Evolutionary conservation across 2,329 filamentous ascomycete species (phyloP).

Genomic region (Fusarium burgessii): DNA sequence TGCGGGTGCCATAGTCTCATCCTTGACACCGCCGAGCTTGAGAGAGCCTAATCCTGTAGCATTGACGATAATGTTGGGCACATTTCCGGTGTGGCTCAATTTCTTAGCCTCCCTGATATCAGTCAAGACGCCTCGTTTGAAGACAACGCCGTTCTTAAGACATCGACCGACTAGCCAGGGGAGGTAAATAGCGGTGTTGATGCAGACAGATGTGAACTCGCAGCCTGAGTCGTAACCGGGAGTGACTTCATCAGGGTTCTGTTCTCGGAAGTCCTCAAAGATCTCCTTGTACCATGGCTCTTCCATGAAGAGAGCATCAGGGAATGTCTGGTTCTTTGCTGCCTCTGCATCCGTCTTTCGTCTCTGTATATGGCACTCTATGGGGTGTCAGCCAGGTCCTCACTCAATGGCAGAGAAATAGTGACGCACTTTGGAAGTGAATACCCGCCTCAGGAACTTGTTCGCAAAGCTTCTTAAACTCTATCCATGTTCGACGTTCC

Average conservation of each 20-base stretch:
- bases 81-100: conserved; percentile 63
- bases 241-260: conserved; percentile 70
- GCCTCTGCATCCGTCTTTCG: conserved; percentile 71
- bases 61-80: conserved; percentile 82
- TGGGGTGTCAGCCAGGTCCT: conserved; percentile 10
- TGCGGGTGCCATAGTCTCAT: conserved; percentile 77
- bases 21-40: conserved; percentile 84
- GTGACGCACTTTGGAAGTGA: conserved; percentile 74
- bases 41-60: conserved; percentile 83
- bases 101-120: conserved; percentile 77
- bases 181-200: conserved; percentile 90
- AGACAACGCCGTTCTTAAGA: conserved; percentile 75
- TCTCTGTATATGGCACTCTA: conserved; percentile 63
- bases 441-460: conserved; percentile 82
- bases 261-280: conserved; percentile 75
- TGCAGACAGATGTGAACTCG: conserved; percentile 86
- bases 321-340: conserved; percentile 54
- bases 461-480: conserved; percentile 68
- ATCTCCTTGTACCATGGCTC: conserved; percentile 82
- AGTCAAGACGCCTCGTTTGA: conserved; percentile 72
- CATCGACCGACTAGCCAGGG: conserved; percentile 88
- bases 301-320: conserved; percentile 71
- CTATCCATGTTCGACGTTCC: conserved; percentile 74
- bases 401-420: not conserved
- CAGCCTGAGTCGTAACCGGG: conserved; percentile 77